These are phyloP conservation scores for Phlyctochytrium arcticum DNA, from an alignment of 192 early-diverging fungal genomes.

Conservation along the genomic window DNA sequence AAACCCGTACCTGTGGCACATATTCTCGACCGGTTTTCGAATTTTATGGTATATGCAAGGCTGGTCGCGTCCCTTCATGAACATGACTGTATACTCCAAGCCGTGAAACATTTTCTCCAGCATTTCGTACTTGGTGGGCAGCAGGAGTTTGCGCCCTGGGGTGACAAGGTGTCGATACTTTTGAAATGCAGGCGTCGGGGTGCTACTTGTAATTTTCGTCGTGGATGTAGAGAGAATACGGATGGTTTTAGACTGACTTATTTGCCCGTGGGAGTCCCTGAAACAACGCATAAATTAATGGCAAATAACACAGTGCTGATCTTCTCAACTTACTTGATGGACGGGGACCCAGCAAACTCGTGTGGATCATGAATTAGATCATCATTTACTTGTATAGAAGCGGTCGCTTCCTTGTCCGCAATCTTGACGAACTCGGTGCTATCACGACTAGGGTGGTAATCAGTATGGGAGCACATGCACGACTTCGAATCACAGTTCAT, in stretches of 20 bases:
- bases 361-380: neutral
- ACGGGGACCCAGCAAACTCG: no score
- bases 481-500: no score
- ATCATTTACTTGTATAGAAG: neutral
- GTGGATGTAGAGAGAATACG: neutral
- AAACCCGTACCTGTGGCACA: constrained; percentile 34
- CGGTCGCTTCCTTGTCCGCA: no score
- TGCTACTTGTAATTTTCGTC: neutral
- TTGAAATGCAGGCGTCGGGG: constrained; percentile 1
- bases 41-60: constrained; percentile 38
- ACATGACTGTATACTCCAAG: constrained; percentile 28
- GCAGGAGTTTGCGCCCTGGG: constrained; percentile 8
- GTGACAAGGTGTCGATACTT: constrained; percentile 10
- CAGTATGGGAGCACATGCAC: no score
- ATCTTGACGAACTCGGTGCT: no score
- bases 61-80: constrained; percentile 18
- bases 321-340: no score
- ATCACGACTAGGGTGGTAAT: no score
- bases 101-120: constrained; percentile 32
- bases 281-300: no score
- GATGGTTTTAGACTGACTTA: neutral
- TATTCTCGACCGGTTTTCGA: constrained; percentile 48
- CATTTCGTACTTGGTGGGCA: constrained; percentile 21
- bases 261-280: neutral
- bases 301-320: no score